A percentile compares a stretch with the other conserved stretches of the same genome.
Conservation (phyloP, 352 stramenopile species). For the Phytophthora melonis region DNA sequence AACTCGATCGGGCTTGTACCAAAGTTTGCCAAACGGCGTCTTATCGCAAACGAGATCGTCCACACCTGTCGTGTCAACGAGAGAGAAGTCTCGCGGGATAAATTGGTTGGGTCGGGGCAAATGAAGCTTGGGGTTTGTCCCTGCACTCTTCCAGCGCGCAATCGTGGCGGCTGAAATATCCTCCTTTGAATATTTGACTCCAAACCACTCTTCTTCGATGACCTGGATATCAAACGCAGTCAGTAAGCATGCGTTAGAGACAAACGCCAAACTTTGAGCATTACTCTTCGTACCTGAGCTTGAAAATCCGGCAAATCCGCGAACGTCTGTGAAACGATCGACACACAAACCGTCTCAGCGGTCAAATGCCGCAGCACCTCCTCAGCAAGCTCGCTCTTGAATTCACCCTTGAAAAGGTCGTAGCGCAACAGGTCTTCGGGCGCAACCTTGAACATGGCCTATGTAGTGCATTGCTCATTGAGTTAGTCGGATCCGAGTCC, state of each 20-base stretch:
- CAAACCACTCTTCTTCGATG: conserved; percentile 72
- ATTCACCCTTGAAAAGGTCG: conserved; percentile 65
- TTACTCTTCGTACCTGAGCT: conserved; percentile 32
- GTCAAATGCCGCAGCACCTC: conserved; percentile 58
- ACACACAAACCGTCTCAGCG: conserved; percentile 59
- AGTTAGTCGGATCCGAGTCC: conserved; percentile 4
- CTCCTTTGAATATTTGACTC: conserved; percentile 63
- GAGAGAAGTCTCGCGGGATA: conserved; percentile 75
- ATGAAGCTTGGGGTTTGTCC: conserved; percentile 52
- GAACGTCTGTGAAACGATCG: conserved; percentile 60
- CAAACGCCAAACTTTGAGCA: background rate
- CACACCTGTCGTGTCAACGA: conserved; percentile 45
- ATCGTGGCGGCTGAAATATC: conserved; percentile 44
- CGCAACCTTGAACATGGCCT: conserved; percentile 68
- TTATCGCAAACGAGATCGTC: conserved; percentile 43
- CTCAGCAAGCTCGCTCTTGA: conserved; percentile 52
- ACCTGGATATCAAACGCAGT: conserved; percentile 25
- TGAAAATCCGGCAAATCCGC: conserved; percentile 49
- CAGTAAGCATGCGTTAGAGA: background rate
- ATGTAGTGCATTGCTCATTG: conserved; percentile 1
- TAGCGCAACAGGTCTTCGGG: conserved; percentile 69
- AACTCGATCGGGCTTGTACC: conserved; percentile 68
- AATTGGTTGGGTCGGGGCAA: conserved; percentile 75
- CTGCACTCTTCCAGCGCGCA: conserved; percentile 48
- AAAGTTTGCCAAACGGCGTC: conserved; percentile 62